Evolutionary conservation across 192 early-diverging fungal species (phyloP).

Genomic region (Entrophospora sp.): DNA sequence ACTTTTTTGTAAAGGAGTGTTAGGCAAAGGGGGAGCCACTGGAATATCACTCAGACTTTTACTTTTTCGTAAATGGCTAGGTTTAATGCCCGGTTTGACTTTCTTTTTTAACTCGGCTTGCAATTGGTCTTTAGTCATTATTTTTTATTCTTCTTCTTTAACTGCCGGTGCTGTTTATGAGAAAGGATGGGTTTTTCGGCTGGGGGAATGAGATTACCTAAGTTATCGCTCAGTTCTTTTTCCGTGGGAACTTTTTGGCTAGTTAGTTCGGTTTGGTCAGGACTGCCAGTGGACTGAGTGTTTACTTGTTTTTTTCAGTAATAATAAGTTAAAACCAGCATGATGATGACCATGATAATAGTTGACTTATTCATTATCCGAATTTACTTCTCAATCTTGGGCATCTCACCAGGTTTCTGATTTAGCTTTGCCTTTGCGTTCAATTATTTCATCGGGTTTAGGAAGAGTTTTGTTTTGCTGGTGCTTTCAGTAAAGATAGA

Average conservation of each 20-base stretch:
- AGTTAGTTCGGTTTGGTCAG: no score
- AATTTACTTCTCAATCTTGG: neutral
- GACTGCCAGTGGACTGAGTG: no score
- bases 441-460: neutral
- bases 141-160: no score
- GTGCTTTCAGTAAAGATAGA: neutral
- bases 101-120: neutral
- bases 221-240: no score
- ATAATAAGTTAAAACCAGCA: no score
- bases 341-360: no score
- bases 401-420: neutral
- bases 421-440: neutral
- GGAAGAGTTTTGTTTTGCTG: neutral
- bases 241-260: no score
- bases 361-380: no score
- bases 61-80: neutral
- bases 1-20: neutral
- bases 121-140: neutral
- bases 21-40: neutral
- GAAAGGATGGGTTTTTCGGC: no score
- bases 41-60: neutral
- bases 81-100: neutral
- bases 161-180: no score
- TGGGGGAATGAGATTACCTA: no score
- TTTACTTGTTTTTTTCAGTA: no score